These are phyloP conservation scores for Crithidia acanthocephali DNA, from an alignment of 208 protist species.

Conservation along the genomic window DNA sequence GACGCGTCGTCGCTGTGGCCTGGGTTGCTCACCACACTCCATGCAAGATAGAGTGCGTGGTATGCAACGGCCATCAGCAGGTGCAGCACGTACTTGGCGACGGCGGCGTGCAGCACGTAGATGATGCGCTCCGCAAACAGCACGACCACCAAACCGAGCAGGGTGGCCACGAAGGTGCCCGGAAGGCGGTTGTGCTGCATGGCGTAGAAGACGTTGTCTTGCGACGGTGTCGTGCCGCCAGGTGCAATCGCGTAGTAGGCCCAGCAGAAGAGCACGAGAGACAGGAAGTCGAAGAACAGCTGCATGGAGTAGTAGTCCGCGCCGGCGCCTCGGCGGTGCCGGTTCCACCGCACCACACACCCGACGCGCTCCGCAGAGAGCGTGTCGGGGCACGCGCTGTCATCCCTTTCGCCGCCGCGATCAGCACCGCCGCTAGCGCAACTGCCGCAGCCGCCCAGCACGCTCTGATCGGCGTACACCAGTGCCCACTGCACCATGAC, in stretches of 20 bases:
- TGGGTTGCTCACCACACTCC: slow-evolving; percentile 22
- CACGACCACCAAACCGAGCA: slow-evolving; percentile 57
- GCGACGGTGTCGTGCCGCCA: slow-evolving; percentile 17
- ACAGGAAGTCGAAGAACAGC: slow-evolving; percentile 46
- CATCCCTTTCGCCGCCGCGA: background rate
- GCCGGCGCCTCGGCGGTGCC: slow-evolving; percentile 50
- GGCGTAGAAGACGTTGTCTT: slow-evolving; percentile 55
- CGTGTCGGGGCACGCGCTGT: background rate
- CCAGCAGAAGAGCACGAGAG: slow-evolving; percentile 48
- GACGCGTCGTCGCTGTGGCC: background rate
- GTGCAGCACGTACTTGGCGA: slow-evolving; percentile 52
- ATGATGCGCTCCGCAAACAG: slow-evolving; percentile 66
- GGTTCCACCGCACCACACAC: slow-evolving; percentile 17
- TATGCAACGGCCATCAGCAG: slow-evolving; percentile 31
- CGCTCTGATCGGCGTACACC: slow-evolving; percentile 20
- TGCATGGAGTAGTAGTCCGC: slow-evolving; percentile 58
- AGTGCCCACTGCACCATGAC: slow-evolving; percentile 20
- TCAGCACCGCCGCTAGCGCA: background rate
- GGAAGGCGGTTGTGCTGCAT: slow-evolving; percentile 74
- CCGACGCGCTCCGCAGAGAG: background rate
- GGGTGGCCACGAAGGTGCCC: slow-evolving; percentile 64
- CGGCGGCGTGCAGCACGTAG: slow-evolving; percentile 52
- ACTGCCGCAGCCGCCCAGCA: slow-evolving; percentile 4
- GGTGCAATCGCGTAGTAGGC: slow-evolving; percentile 61
- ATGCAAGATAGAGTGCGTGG: slow-evolving; percentile 47